Base-by-base conservation (phyloP, 768 basidiomycete species). In the Boletus pseudopeckii region DNA sequence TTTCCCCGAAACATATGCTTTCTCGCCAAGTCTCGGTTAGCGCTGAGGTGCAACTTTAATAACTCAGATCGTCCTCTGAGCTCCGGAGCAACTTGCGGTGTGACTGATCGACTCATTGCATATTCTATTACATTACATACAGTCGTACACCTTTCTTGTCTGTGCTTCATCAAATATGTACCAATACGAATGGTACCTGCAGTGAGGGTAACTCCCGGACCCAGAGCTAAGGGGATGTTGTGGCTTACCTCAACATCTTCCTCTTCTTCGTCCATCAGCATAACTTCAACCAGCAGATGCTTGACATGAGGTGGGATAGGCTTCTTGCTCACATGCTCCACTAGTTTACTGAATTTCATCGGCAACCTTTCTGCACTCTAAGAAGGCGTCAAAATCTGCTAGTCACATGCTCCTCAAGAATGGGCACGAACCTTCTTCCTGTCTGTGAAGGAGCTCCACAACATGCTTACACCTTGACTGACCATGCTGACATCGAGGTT, bases 381-480 rank as follows among this genome's bases (percentile, higher is more conserved):
- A 54, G 14, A 40, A 43, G 44, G n/a, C 17, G 44, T 68, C 42
- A 56, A 33, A 50, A 46, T 26, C 43, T 38, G 53, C 26, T 20
- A 20, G 24, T 48, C 18, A 28, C 32, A 24, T 33, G 3, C 9
- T 40, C 45, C 26, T 36, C 47, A 50, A 32, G 45, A 36, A 3
- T 34, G 7, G 30, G 42, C 24, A 50, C 55, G 37, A 39, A 90
- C 95, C 88, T 98, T 98, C 77, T 92, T 92, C 75, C 86, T 90
- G 50, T 86, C 88, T 48, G 92, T 80, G 71, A 96, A 99, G 33
- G 90, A 86, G 56, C 91, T 94, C 93, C 95, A 98, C 32, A 98
- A 76, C 95, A 98, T 96, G 66, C 92, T 94, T 33, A 98, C 95
- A 39, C 94, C 96, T 69, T 93, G 90, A 65, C 91, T 94, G 57